These are phyloP conservation scores for Nannochloropsis gaditana DNA, from an alignment of 108 stramenopile genomes.

Conservation along the genomic window DNA sequence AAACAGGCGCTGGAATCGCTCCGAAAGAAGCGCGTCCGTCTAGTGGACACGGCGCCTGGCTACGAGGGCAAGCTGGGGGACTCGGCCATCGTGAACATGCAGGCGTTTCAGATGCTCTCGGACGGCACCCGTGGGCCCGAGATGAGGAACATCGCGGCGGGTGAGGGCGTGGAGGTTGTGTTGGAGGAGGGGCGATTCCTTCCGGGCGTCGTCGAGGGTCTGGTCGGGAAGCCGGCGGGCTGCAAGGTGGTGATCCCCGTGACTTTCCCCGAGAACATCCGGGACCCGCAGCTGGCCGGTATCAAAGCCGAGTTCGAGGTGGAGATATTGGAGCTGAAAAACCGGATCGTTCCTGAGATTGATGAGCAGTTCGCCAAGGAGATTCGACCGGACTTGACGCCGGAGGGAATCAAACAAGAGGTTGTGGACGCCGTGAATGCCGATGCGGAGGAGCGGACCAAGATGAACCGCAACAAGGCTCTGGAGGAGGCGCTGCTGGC, in stretches of 20 bases:
- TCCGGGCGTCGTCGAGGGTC: constrained; percentile 35
- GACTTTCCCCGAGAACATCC: constrained; percentile 30
- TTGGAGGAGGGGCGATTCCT: constrained; percentile 36
- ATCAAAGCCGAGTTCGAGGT: constrained; percentile 86
- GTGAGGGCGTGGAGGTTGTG: constrained; percentile 38
- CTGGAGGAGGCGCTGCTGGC: constrained; percentile 66
- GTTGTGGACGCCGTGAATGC: constrained; percentile 79
- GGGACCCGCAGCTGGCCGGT: constrained; percentile 48
- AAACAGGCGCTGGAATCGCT: constrained; percentile 28
- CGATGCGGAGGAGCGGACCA: constrained; percentile 68
- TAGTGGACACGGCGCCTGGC: constrained; percentile 22
- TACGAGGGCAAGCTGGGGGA: constrained; percentile 37
- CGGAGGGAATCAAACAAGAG: constrained; percentile 64
- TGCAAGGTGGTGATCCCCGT: constrained; percentile 23
- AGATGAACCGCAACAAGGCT: constrained; percentile 61
- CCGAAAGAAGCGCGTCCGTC: constrained; percentile 25
- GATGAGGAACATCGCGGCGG: constrained; percentile 34
- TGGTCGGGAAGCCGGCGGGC: constrained; percentile 36
- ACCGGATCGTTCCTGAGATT: constrained; percentile 69
- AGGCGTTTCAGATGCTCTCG: constrained; percentile 12
- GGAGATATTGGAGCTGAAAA: constrained; percentile 55
- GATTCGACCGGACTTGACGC: constrained; percentile 72
- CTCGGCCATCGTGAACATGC: constrained; percentile 41
- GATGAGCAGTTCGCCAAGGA: constrained; percentile 76
- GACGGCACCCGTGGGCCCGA: constrained; percentile 33